Evolutionary conservation across 148 eudicot species (phyloP).

Genomic region (Camellia lanceoleosa): DNA sequence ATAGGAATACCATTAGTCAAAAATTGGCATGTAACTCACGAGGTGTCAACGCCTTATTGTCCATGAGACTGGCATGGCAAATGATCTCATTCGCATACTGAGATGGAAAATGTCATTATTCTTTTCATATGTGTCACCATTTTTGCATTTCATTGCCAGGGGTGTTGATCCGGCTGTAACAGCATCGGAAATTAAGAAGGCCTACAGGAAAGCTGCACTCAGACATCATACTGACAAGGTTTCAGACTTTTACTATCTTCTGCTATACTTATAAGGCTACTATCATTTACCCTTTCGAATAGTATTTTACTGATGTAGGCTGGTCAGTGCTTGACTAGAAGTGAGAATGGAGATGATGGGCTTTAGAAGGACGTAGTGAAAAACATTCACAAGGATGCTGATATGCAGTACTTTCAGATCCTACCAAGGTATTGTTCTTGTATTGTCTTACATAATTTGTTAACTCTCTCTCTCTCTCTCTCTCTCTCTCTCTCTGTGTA

Average conservation of each 20-base stretch:
- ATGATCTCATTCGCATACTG: too few relatives aligned
- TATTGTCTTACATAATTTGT: background rate
- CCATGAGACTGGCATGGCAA: too few relatives aligned
- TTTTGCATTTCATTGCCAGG: constrained; percentile 41
- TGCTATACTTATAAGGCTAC: background rate
- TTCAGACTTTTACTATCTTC: constrained; percentile 10
- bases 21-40: too few relatives aligned
- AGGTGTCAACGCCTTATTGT: too few relatives aligned
- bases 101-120: background rate
- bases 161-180: constrained; percentile 77
- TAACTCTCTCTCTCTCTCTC: background rate
- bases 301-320: constrained; percentile 43
- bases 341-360: constrained; percentile 75
- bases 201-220: constrained; percentile 94
- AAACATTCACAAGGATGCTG: constrained; percentile 78
- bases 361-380: constrained; percentile 81
- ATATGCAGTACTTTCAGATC: constrained; percentile 85
- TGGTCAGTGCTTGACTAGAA: constrained; percentile 71
- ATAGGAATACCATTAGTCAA: too few relatives aligned
- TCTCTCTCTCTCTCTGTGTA: background rate
- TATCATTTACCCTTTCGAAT: constrained; percentile 11
- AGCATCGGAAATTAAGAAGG: constrained; percentile 77
- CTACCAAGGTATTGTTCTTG: constrained; percentile 53
- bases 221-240: constrained; percentile 99
- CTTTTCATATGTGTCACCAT: background rate